phyloP scores from a whole-genome alignment of 2,329 filamentous ascomycete genomes.

The Colletotrichum filicis region DNA sequence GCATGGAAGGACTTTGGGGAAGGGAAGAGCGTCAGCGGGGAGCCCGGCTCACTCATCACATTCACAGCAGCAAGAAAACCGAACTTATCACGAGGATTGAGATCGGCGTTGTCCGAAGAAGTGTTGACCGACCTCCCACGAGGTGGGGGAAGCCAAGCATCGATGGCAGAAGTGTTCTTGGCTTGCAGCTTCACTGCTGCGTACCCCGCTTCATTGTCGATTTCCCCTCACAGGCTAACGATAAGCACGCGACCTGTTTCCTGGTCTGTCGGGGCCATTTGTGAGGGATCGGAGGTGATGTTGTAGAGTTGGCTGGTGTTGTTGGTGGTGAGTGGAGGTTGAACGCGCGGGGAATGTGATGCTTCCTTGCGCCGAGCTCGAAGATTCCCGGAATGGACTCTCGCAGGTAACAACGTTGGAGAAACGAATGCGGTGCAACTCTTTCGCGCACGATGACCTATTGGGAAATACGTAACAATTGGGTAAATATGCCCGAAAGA shows the following conservation, averaged over 20 bases:
- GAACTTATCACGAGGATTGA: constrained; percentile 9
- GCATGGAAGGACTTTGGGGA: neutral
- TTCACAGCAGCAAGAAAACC: neutral
- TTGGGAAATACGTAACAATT: neutral
- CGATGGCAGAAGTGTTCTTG: constrained; percentile 18
- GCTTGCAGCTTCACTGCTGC: constrained; percentile 29
- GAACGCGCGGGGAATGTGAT: neutral
- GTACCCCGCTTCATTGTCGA: constrained; percentile 20
- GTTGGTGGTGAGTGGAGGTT: neutral
- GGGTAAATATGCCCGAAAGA: too few species aligned
- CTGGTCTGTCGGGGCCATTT: neutral
- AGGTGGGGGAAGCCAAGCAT: constrained; percentile 23
- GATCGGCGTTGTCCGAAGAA: constrained; percentile 17
- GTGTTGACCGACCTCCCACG: neutral
- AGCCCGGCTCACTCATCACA: neutral
- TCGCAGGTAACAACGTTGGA: neutral
- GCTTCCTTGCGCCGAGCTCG: neutral
- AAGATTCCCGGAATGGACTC: neutral
- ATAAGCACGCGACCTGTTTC: constrained; percentile 32
- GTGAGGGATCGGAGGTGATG: too few species aligned
- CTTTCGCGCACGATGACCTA: neutral
- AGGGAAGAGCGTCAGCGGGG: neutral
- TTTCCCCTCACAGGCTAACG: constrained; percentile 13
- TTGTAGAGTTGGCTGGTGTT: neutral
- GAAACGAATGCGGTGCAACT: neutral